These are phyloP conservation scores for Pseudocercospora vitis DNA, from an alignment of 2,329 filamentous ascomycete species.

Conservation along the genomic window DNA sequence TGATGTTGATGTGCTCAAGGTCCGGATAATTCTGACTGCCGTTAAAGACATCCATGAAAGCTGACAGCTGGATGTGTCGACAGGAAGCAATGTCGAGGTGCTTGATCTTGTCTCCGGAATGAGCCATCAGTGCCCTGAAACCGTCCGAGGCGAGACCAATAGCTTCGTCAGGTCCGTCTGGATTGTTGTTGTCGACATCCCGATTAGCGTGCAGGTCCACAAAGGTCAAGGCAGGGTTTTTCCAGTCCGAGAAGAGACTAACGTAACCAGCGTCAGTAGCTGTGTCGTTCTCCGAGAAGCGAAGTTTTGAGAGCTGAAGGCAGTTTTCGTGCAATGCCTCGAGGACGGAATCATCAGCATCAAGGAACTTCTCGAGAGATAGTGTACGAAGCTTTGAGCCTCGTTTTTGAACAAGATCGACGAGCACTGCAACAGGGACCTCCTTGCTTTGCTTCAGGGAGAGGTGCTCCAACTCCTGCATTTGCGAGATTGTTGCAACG, in stretches of 20 bases:
- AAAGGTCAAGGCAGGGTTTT: constrained; percentile 67
- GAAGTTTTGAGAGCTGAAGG: constrained; percentile 68
- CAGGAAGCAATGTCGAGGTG: constrained; percentile 78
- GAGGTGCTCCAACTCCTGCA: constrained; percentile 69
- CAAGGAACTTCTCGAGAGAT: constrained; percentile 68
- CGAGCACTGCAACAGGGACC: constrained; percentile 59
- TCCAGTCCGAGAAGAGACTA: constrained; percentile 72
- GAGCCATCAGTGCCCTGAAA: constrained; percentile 78
- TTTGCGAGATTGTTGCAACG: constrained; percentile 61
- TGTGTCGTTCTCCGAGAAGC: constrained; percentile 72
- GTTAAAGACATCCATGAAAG: constrained; percentile 74
- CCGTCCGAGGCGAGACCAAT: constrained; percentile 74
- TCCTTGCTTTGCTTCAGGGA: constrained; percentile 66
- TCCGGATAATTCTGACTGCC: constrained; percentile 63
- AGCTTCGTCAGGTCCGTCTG: constrained; percentile 60
- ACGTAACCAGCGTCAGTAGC: constrained; percentile 75
- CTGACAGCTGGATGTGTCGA: constrained; percentile 71
- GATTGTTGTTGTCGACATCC: constrained; percentile 69
- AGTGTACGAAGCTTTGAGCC: constrained; percentile 72
- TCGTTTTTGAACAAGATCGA: constrained; percentile 60
- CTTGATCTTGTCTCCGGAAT: constrained; percentile 68
- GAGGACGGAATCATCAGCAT: constrained; percentile 69
- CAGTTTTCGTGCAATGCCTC: constrained; percentile 70
- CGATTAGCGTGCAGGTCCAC: constrained; percentile 77
- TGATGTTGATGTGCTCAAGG: constrained; percentile 65